Conservation (phyloP, 2,329 filamentous ascomycete genomes). For the Alternaria dauci region DNA sequence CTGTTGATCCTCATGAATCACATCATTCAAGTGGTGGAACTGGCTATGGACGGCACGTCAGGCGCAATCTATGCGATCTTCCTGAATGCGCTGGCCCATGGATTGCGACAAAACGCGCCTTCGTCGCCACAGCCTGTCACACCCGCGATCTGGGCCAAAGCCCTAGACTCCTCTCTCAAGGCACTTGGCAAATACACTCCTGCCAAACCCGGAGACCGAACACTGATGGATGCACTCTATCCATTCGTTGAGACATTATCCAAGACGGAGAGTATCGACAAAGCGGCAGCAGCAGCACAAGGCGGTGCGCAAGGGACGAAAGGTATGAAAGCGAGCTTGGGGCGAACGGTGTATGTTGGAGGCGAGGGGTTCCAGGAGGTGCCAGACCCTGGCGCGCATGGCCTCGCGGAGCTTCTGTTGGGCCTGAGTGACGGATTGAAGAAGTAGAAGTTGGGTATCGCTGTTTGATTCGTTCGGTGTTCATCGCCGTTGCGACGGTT, state of each 20-base stretch:
- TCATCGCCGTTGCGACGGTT: constrained; percentile 36
- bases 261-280: constrained; percentile 70
- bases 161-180: constrained; percentile 72
- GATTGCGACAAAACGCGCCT: constrained; percentile 64
- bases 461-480: constrained; percentile 40
- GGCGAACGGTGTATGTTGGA: constrained; percentile 80
- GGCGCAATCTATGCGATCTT: constrained; percentile 88
- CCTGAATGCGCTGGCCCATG: constrained; percentile 81
- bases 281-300: constrained; percentile 78
- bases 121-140: constrained; percentile 57
- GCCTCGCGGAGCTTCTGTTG: constrained; percentile 84
- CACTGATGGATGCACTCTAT: constrained; percentile 85
- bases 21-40: constrained; percentile 71
- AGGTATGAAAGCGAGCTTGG: constrained; percentile 89
- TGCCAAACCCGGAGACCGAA: constrained; percentile 87
- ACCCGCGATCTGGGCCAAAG: constrained; percentile 67
- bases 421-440: constrained; percentile 71
- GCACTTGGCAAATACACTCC: constrained; percentile 82
- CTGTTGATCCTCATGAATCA: constrained; percentile 66
- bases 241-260: constrained; percentile 82
- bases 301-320: constrained; percentile 84
- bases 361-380: constrained; percentile 76
- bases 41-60: constrained; percentile 76
- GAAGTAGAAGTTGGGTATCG: constrained; percentile 43
- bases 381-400: constrained; percentile 76